Evolutionary conservation across 2,329 filamentous ascomycete species (phyloP).

Genomic region (Knoxdaviesia capensis): DNA sequence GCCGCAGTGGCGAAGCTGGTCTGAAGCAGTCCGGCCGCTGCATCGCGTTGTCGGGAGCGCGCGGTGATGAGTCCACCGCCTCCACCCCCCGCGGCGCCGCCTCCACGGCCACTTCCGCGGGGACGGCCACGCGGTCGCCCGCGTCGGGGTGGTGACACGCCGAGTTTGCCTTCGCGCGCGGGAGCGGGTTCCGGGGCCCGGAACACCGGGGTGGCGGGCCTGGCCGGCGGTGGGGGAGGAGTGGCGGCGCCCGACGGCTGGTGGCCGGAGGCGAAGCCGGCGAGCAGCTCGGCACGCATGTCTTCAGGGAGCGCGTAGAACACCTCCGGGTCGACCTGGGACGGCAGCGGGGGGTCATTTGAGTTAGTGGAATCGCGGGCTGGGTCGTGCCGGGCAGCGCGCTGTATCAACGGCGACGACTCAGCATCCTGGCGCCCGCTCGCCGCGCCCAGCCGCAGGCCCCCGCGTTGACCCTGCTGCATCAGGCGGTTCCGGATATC

Average conservation of each 20-base stretch:
- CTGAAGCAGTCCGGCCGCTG: slow-evolving; percentile 44
- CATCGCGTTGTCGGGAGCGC: slow-evolving; percentile 31
- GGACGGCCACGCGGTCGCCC: no score
- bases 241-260: slow-evolving; percentile 15
- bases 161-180: neutral
- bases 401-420: neutral
- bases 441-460: no score
- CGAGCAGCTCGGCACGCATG: slow-evolving; percentile 65
- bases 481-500: slow-evolving; percentile 66
- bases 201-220: neutral
- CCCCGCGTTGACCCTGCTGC: slow-evolving; percentile 23
- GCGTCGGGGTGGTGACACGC: neutral
- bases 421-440: no score
- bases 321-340: slow-evolving; percentile 70
- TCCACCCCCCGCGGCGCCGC: no score
- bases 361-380: neutral
- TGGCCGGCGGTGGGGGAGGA: slow-evolving; percentile 3
- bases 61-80: no score
- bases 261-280: slow-evolving; percentile 44
- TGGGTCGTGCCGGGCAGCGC: slow-evolving; percentile 1
- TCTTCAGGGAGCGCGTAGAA: slow-evolving; percentile 70
- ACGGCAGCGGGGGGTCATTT: slow-evolving; percentile 36
- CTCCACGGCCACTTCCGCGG: no score
- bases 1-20: no score
- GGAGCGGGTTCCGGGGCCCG: no score